Evolutionary conservation across 1,284 basidiomycete genomes (phyloP).

Genomic region (Trametes polyzona): DNA sequence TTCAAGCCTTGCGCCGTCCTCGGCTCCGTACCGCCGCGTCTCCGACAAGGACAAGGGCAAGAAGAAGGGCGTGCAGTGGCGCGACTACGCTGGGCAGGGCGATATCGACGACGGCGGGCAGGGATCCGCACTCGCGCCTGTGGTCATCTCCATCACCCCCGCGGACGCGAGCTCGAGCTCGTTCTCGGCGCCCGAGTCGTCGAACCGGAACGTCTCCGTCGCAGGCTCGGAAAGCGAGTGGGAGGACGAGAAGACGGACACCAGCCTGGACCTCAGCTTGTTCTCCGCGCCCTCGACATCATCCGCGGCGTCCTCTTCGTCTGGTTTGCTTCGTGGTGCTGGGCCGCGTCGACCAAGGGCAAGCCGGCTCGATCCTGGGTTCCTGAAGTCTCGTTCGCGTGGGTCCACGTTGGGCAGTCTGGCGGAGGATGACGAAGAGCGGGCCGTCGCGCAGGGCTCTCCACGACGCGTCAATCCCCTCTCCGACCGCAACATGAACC

Average conservation of each 20-base stretch:
- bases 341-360: constrained; percentile 52
- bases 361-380: constrained; percentile 68
- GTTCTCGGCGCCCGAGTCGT: constrained; percentile 27
- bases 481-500: constrained; percentile 66
- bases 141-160: constrained; percentile 31
- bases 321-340: constrained; percentile 29
- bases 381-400: constrained; percentile 65
- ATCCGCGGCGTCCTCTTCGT: constrained; percentile 37
- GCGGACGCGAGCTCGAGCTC: constrained; percentile 38
- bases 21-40: constrained; percentile 60
- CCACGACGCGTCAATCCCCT: constrained; percentile 50
- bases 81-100: constrained; percentile 86
- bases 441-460: constrained; percentile 32
- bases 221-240: constrained; percentile 81
- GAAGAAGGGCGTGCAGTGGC: constrained; percentile 88
- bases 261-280: constrained; percentile 61
- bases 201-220: constrained; percentile 42
- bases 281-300: constrained; percentile 37
- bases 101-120: constrained; percentile 71
- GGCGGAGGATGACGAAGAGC: constrained; percentile 70
- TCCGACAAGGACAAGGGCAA: constrained; percentile 63
- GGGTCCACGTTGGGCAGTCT: constrained; percentile 60
- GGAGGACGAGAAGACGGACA: constrained; percentile 86
- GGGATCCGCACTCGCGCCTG: constrained; percentile 24
- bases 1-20: constrained; percentile 53